Conservation (phyloP, 371 early-diverging fungal species). For the Paraphysoderma sedebokerense region DNA sequence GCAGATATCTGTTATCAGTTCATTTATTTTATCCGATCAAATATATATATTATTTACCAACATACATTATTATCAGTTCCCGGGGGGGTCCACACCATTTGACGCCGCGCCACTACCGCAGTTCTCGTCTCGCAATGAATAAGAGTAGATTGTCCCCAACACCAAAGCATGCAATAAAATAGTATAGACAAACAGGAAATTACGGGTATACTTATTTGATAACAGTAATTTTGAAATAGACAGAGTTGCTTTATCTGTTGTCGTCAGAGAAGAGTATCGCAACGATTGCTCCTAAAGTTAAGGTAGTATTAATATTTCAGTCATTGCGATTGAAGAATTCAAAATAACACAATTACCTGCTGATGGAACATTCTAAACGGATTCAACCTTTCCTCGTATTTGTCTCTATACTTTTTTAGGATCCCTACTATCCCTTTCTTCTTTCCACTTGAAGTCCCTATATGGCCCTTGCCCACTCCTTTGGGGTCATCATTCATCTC, state of each 20-base stretch:
- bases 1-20: too few relatives aligned
- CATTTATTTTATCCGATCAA: too few relatives aligned
- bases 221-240: conserved; percentile 45
- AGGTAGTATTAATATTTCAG: neutral
- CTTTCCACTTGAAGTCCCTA: conserved; percentile 3
- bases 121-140: too few relatives aligned
- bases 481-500: conserved; percentile 10
- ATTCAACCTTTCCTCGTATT: conserved; percentile 73
- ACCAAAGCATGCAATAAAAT: conserved; percentile 59
- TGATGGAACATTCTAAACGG: conserved; percentile 72
- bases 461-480: conserved; percentile 6
- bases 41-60: too few relatives aligned
- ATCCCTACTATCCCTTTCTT: conserved; percentile 12
- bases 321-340: too few relatives aligned
- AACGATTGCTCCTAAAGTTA: conserved; percentile 41
- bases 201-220: conserved; percentile 51
- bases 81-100: too few relatives aligned
- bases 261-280: conserved; percentile 49
- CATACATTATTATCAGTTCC: too few relatives aligned
- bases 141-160: conserved; percentile 45
- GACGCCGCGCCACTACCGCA: too few relatives aligned
- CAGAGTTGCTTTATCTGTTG: conserved; percentile 52
- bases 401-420: conserved; percentile 48
- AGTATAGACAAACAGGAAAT: conserved; percentile 49
- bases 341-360: conserved; percentile 16